phyloP scores from a whole-genome alignment of 192 early-diverging fungal species.

The Gamsiella multidivaricata region DNA sequence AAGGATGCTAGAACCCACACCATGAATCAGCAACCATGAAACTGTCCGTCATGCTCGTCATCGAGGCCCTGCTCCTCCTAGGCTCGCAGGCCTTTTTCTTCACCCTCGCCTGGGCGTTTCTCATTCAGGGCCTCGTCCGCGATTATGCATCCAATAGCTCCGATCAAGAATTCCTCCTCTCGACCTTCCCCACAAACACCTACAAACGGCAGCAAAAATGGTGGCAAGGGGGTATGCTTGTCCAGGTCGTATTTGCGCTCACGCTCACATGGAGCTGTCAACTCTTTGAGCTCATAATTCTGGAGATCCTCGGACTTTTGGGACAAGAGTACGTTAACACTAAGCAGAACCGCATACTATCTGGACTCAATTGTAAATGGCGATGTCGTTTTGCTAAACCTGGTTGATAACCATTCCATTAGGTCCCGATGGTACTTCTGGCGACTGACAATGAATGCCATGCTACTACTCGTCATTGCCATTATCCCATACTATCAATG shows the following conservation, averaged over 20 bases:
- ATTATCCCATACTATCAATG: constrained; percentile 84
- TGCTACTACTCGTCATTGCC: constrained; percentile 75
- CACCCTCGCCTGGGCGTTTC: constrained; percentile 76
- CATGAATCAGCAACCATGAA: constrained; percentile 17
- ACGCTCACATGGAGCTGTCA: constrained; percentile 80
- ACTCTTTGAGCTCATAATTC: constrained; percentile 85
- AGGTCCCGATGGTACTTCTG: constrained; percentile 81
- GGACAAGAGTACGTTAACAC: constrained; percentile 59
- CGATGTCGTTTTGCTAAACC: background rate
- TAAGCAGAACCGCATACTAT: background rate
- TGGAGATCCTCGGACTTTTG: constrained; percentile 81
- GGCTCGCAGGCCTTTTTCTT: constrained; percentile 76
- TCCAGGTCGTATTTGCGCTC: constrained; percentile 79
- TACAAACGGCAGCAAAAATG: constrained; percentile 50
- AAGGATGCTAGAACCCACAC: background rate
- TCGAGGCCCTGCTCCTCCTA: constrained; percentile 66
- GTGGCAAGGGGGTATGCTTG: constrained; percentile 67
- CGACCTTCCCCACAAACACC: constrained; percentile 46
- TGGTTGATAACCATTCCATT: background rate
- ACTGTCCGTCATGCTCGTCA: constrained; percentile 38
- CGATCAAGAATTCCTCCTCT: constrained; percentile 48
- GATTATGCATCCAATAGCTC: constrained; percentile 71
- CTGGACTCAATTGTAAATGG: background rate
- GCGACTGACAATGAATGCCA: constrained; percentile 73
- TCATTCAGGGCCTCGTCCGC: constrained; percentile 74